Evolutionary conservation across 2,329 filamentous ascomycete genomes (phyloP), one percentile per base, ranked within the genome.

Genomic region (Xylaria sp.): DNA sequence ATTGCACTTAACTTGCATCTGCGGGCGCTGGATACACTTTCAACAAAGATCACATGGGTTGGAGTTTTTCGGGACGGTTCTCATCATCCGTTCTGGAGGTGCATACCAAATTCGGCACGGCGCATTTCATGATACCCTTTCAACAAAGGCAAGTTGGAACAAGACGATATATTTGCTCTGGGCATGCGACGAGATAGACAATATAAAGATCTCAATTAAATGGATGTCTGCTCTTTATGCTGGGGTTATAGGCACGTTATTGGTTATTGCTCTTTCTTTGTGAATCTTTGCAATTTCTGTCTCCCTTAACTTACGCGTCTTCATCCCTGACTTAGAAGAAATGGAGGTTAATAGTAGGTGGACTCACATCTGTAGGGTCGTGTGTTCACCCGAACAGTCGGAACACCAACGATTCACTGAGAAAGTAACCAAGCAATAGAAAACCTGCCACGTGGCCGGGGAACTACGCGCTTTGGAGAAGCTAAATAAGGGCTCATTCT

Each of bases 51-150:
- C 57, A 64, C 52, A 64, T 52, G 44, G 25, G 34, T 46, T 18
- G 41, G 54, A 34, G 37, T 46, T 60, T 59, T 37, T 37, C 3
- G 34, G 39, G 39, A 23, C 61, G 58, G 66, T 28, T 48, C 68
- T 72, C 69, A 69, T 69, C 66, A 71, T 65, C 68, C 56, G 46
- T 50, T 61, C 25, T 58, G 25, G 51, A 48, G 39, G 15, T 55
- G 28, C 39, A 66, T 58, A 31, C 28, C 46, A 44, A 63, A 64
- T 52, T 48, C 59, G 25, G 60, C 12, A 62, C 28, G 9, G 60
- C 34, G 61, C n/a, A 57, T 63, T 61, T 65, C 12, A 63, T 74
- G 73, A 78, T 78, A 78, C 75, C 76, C 73, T 77, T 78, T 79
- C 77, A 78, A 79, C 76, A 76, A 66, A 75, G 74, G 74, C 74